Evolutionary conservation across 306 rosid genomes (phyloP).

Genomic region (Cicer judaicum): DNA sequence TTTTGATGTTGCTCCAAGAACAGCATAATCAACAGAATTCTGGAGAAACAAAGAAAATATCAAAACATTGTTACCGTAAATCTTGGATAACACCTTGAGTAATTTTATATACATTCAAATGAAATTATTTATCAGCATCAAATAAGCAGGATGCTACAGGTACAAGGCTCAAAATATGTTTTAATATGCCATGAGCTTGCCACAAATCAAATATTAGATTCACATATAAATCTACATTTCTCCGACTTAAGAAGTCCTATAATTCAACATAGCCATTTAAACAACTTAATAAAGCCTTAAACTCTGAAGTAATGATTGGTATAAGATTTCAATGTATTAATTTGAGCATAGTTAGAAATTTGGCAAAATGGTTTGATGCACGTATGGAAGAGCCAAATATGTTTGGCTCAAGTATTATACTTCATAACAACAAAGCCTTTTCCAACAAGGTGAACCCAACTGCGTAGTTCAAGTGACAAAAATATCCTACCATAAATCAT

Average conservation of each 20-base stretch:
- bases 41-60: conserved; percentile 40
- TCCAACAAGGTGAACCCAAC: neutral
- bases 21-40: conserved; percentile 88
- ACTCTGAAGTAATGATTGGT: conserved; percentile 11
- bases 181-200: conserved; percentile 18
- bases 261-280: conserved; percentile 31
- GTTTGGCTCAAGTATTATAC: conserved; percentile 18
- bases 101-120: conserved; percentile 19
- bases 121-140: conserved; percentile 22
- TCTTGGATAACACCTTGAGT: conserved; percentile 21
- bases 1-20: conserved; percentile 71
- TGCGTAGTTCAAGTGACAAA: neutral
- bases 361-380: conserved; percentile 4
- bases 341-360: neutral
- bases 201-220: conserved; percentile 24
- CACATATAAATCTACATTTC: conserved; percentile 27
- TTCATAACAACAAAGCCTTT: neutral
- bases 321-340: neutral
- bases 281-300: conserved; percentile 48
- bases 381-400: conserved; percentile 8
- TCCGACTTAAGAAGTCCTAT: conserved; percentile 26
- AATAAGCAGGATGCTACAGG: conserved; percentile 14
- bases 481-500: conserved; percentile 15
- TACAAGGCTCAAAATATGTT: neutral
- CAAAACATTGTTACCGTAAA: neutral